These are phyloP conservation scores for Trichophyton mentagrophytes DNA, from an alignment of 2,329 filamentous ascomycete species.

Conservation along the genomic window DNA sequence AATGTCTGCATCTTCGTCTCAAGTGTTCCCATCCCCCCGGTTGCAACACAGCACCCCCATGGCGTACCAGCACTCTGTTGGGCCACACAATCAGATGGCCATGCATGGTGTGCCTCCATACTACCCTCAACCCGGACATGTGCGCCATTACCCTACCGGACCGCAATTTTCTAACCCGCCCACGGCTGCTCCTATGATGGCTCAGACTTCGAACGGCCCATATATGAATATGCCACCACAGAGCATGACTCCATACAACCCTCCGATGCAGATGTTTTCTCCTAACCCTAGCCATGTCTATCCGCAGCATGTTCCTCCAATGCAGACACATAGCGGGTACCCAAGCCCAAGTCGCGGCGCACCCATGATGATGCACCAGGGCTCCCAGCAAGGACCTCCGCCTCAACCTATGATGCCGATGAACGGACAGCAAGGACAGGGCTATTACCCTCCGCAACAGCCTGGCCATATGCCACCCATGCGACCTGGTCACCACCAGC, in stretches of 20 bases:
- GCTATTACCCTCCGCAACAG: conserved; percentile 57
- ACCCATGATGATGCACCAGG: conserved; percentile 88
- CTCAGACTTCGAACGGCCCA: conserved; percentile 53
- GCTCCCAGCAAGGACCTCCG: conserved; percentile 77
- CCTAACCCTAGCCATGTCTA: conserved; percentile 60
- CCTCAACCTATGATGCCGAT: conserved; percentile 57
- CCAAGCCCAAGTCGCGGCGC: conserved; percentile 80
- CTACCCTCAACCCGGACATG: conserved; percentile 58
- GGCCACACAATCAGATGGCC: conserved; percentile 54
- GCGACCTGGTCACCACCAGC: conserved; percentile 46
- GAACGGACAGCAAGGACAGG: conserved; percentile 64
- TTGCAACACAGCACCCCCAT: conserved; percentile 54
- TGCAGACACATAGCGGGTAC: conserved; percentile 56
- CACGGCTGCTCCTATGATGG: conserved; percentile 65
- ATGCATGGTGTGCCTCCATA: conserved; percentile 62
- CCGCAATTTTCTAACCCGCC: conserved; percentile 62
- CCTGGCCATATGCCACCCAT: conserved; percentile 54
- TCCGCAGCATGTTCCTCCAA: conserved; percentile 38
- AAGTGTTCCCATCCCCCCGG: conserved; percentile 75
- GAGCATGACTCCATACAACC: conserved; percentile 51
- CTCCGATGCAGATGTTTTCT: conserved; percentile 74
- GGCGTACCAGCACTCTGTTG: conserved; percentile 56
- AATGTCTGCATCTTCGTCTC: conserved; percentile 68
- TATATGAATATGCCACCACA: conserved; percentile 63
- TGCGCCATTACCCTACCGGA: conserved; percentile 58